phyloP scores from a whole-genome alignment of 2,329 filamentous ascomycete species.

The Diaporthe sp. region DNA sequence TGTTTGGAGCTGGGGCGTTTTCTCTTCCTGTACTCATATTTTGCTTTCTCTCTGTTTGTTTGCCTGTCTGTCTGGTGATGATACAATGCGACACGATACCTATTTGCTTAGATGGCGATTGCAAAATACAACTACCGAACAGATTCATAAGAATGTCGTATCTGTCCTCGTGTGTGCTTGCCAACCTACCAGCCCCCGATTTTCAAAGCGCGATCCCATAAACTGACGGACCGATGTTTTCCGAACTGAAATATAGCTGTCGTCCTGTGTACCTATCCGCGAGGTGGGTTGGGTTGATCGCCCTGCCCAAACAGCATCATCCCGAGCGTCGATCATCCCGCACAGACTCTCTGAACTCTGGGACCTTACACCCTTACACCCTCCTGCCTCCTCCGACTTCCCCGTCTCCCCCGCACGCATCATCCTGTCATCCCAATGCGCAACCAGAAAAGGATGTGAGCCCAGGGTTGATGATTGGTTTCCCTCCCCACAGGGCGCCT shows the following conservation, averaged over 20 bases:
- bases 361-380: neutral
- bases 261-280: neutral
- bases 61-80: constrained; percentile 7
- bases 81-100: constrained; percentile 38
- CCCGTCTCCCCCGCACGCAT: neutral
- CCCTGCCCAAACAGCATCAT: neutral
- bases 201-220: neutral
- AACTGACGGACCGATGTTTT: neutral
- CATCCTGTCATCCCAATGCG: neutral
- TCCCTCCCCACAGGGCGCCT: neutral
- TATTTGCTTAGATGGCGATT: constrained; percentile 36
- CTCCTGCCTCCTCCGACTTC: neutral
- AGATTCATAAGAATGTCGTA: neutral
- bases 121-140: constrained; percentile 18
- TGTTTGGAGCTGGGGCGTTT: constrained; percentile 17
- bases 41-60: neutral
- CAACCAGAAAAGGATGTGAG: neutral
- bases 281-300: neutral
- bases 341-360: neutral
- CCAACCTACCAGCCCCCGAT: neutral
- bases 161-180: too few relatives aligned
- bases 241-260: neutral
- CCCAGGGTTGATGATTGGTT: neutral
- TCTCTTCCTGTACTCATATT: neutral
- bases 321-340: constrained; percentile 24